These are phyloP conservation scores for Candida ipomoeae DNA, from an alignment of 805 yeast genomes.

Conservation along the genomic window DNA sequence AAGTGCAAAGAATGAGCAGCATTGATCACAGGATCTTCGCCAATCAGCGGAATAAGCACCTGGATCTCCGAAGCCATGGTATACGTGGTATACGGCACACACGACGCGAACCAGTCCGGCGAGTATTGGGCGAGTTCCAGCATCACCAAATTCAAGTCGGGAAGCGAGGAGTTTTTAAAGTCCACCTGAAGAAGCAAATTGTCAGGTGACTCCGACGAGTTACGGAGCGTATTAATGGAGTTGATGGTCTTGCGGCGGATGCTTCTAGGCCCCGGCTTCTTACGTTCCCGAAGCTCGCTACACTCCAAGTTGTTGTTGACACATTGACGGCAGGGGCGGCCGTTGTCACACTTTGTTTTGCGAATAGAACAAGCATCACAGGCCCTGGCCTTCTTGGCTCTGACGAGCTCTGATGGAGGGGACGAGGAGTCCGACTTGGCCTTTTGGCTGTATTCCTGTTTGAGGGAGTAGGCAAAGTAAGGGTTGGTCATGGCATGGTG, in stretches of 20 bases:
- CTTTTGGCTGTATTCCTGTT: constrained; percentile 4
- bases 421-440: neutral
- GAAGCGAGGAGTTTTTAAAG: neutral
- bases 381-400: constrained; percentile 29
- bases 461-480: constrained; percentile 15
- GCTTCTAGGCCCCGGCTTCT: constrained; percentile 41
- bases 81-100: constrained; percentile 10
- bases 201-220: constrained; percentile 8
- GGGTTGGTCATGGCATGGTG: constrained; percentile 9
- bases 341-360: constrained; percentile 36
- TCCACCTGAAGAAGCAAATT: constrained; percentile 5
- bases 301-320: constrained; percentile 32
- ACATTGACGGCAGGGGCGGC: constrained; percentile 39
- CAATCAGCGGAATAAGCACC: neutral
- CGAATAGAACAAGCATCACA: constrained; percentile 43
- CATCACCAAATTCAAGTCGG: constrained; percentile 4
- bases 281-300: constrained; percentile 34
- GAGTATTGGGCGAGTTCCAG: neutral
- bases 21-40: neutral
- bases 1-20: neutral
- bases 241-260: constrained; percentile 33
- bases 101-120: constrained; percentile 1
- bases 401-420: constrained; percentile 4
- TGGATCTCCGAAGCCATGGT: constrained; percentile 2
- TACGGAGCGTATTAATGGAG: constrained; percentile 19